These are phyloP conservation scores for Ilyonectria mors-panacis DNA, from an alignment of 2,329 filamentous ascomycete genomes.

Conservation along the genomic window DNA sequence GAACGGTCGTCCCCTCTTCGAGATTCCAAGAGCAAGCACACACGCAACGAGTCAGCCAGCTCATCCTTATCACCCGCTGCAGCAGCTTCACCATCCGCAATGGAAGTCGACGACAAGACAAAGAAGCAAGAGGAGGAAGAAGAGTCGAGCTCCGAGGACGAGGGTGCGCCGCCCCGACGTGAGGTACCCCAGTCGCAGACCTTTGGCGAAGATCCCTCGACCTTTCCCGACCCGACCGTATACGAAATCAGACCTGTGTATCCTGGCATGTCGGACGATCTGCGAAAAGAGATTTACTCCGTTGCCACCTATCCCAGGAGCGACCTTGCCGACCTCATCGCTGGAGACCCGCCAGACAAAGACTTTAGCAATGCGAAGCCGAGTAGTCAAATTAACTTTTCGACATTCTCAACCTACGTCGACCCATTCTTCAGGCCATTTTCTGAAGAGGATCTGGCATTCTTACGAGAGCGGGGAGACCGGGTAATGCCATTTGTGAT, in stretches of 20 bases:
- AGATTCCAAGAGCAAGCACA: slow-evolving; percentile 66
- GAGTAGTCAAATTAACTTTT: slow-evolving; percentile 92
- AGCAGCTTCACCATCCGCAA: slow-evolving; percentile 65
- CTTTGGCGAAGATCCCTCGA: slow-evolving; percentile 92
- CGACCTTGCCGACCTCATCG: slow-evolving; percentile 87
- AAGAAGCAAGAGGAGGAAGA: slow-evolving; percentile 56
- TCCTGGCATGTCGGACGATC: slow-evolving; percentile 84
- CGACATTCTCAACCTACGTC: slow-evolving; percentile 91
- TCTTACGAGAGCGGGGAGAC: slow-evolving; percentile 91
- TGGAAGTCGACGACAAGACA: slow-evolving; percentile 72
- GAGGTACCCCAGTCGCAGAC: slow-evolving; percentile 85
- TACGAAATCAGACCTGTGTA: slow-evolving; percentile 89
- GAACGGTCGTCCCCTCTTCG: slow-evolving; percentile 69
- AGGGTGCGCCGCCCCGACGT: slow-evolving; percentile 72
- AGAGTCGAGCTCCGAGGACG: slow-evolving; percentile 70
- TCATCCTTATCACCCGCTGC: slow-evolving; percentile 73
- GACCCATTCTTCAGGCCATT: slow-evolving; percentile 93
- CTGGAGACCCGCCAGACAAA: slow-evolving; percentile 90
- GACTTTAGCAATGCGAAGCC: slow-evolving; percentile 97
- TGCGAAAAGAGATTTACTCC: slow-evolving; percentile 89
- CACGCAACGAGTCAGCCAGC: slow-evolving; percentile 69
- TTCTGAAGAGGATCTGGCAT: slow-evolving; percentile 94
- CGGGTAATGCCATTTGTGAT: slow-evolving; percentile 87
- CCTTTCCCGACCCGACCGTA: slow-evolving; percentile 91
- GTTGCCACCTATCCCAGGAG: slow-evolving; percentile 86